A percentile compares a stretch with the other conserved stretches of the same genome.
These are phyloP conservation scores for Phytopythium montanum DNA, from an alignment of 352 stramenopile genomes.

Conservation along the genomic window DNA sequence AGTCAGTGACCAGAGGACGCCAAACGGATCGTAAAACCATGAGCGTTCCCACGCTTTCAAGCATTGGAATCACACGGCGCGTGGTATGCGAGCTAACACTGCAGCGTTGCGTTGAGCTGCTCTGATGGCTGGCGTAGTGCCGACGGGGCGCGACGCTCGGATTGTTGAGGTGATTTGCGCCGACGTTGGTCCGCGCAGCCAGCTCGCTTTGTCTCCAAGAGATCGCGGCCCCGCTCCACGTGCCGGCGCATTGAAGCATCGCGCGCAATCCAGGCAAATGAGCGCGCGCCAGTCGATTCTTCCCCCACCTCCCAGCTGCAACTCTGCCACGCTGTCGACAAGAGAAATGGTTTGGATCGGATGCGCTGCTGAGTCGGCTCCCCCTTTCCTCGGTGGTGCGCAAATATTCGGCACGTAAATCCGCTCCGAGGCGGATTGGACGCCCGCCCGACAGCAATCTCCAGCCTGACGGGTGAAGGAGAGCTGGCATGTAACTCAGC, in stretches of 20 bases:
- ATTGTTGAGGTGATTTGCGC: not conserved
- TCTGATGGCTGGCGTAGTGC: too few relatives aligned
- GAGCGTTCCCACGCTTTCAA: not conserved
- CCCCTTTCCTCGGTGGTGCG: not conserved
- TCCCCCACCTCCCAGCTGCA: not conserved
- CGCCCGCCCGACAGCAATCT: not conserved
- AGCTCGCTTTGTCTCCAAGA: conserved; percentile 1
- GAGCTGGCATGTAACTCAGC: too few relatives aligned
- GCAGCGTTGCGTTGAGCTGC: too few relatives aligned
- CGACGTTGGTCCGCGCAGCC: not conserved
- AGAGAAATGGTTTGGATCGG: not conserved
- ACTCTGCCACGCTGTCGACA: not conserved
- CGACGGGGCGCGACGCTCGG: not conserved
- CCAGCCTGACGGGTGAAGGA: not conserved
- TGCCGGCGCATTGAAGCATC: not conserved
- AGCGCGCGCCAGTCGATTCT: not conserved
- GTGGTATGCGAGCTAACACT: not conserved
- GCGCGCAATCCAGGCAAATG: not conserved
- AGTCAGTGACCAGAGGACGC: not conserved
- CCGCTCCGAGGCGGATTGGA: not conserved
- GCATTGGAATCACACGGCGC: not conserved
- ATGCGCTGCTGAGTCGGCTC: not conserved
- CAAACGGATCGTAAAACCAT: not conserved
- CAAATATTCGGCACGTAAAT: not conserved
- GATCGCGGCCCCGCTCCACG: not conserved